Conservation (phyloP, 495 filamentous ascomycete genomes). For the Barbatosphaeria neglecta region DNA sequence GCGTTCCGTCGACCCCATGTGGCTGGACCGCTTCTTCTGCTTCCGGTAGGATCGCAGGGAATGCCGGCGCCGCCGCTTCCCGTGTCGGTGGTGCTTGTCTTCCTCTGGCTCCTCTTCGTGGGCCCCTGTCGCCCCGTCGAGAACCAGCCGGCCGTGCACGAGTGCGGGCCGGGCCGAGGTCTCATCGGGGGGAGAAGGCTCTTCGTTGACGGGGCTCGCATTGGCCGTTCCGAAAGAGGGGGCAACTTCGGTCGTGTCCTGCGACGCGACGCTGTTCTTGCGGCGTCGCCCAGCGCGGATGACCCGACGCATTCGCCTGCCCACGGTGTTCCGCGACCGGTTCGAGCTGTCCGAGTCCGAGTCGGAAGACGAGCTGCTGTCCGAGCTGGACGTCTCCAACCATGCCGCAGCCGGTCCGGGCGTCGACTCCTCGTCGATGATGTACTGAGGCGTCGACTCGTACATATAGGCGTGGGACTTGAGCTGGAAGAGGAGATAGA, state of each 20-base stretch:
- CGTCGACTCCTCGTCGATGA: slow-evolving; percentile 77
- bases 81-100: slow-evolving; percentile 16
- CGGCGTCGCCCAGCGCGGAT: slow-evolving; percentile 56
- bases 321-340: slow-evolving; percentile 56
- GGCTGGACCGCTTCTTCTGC: slow-evolving; percentile 14
- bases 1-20: slow-evolving; percentile 11
- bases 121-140: slow-evolving; percentile 3
- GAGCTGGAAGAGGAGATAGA: slow-evolving; percentile 82
- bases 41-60: slow-evolving; percentile 23
- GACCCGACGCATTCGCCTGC: slow-evolving; percentile 59
- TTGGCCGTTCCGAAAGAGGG: slow-evolving; percentile 23
- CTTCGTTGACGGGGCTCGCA: slow-evolving; percentile 15
- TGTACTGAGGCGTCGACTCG: slow-evolving; percentile 72
- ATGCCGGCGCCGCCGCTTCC: slow-evolving; percentile 17
- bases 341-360: slow-evolving; percentile 53
- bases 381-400: slow-evolving; percentile 58
- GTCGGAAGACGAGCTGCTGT: slow-evolving; percentile 44
- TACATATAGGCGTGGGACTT: slow-evolving; percentile 88
- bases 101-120: slow-evolving; percentile 28
- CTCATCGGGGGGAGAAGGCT: slow-evolving; percentile 20
- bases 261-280: slow-evolving; percentile 62
- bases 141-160: slow-evolving; percentile 11
- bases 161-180: slow-evolving; percentile 13
- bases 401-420: slow-evolving; percentile 70
- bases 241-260: slow-evolving; percentile 34